phyloP scores from a whole-genome alignment of 768 basidiomycete species.

The Symmetrospora coprosmae region DNA sequence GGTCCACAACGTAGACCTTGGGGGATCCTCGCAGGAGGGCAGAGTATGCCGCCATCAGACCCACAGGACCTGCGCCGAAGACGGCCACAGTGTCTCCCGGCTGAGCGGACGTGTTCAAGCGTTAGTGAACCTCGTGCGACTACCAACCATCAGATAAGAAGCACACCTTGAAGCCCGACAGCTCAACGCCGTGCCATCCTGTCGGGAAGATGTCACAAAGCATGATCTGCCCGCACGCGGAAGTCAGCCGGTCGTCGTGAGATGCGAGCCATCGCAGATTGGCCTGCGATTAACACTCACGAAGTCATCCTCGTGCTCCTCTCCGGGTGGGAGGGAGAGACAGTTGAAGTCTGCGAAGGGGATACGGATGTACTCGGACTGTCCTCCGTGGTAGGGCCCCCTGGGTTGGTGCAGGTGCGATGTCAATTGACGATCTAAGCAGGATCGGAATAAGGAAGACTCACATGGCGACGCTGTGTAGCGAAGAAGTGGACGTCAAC shows the following conservation, averaged over 20 bases:
- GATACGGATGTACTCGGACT: slow-evolving; percentile 44
- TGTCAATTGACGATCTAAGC: too few relatives aligned
- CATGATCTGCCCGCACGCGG: too few relatives aligned
- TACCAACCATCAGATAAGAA: too few relatives aligned
- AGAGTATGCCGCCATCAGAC: slow-evolving; percentile 49
- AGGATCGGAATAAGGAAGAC: too few relatives aligned
- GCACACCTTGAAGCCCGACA: slow-evolving; percentile 23
- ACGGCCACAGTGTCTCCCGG: slow-evolving; percentile 45
- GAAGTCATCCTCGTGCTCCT: slow-evolving; percentile 48
- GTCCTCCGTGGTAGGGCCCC: slow-evolving; percentile 45
- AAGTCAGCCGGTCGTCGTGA: not conserved
- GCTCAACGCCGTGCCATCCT: slow-evolving; percentile 22
- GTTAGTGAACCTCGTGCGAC: too few relatives aligned
- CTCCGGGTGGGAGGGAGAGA: slow-evolving; percentile 45
- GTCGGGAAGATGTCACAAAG: slow-evolving; percentile 19
- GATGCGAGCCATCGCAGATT: not conserved
- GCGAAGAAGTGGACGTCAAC: too few relatives aligned
- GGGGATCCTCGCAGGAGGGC: slow-evolving; percentile 46
- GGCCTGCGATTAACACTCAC: slow-evolving; percentile 29
- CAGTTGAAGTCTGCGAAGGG: slow-evolving; percentile 51
- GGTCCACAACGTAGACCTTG: slow-evolving; percentile 47
- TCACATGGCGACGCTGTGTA: too few relatives aligned
- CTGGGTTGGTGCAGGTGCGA: too few relatives aligned
- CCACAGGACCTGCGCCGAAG: slow-evolving; percentile 46
- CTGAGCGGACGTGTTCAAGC: too few relatives aligned